phyloP scores from a whole-genome alignment of 2,329 filamentous ascomycete genomes.

The Alternaria novae-zelandiae region DNA sequence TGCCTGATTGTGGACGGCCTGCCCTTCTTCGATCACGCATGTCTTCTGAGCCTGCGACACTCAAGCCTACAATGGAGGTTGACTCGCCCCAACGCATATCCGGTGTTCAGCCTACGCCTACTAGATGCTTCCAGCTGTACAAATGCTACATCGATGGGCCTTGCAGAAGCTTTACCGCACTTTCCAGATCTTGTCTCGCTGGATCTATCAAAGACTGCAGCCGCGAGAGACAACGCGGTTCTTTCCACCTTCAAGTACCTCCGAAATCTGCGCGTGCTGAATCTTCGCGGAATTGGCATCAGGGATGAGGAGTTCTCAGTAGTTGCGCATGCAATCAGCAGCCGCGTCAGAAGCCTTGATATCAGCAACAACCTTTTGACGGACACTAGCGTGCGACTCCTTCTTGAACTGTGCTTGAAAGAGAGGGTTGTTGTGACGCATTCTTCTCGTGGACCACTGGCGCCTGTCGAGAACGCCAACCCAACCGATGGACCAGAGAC shows the following conservation, averaged over 20 bases:
- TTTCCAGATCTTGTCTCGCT: conserved; percentile 64
- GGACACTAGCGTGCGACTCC: conserved; percentile 59
- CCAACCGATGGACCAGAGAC: conserved; percentile 43
- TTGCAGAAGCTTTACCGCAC: conserved; percentile 59
- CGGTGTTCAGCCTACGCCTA: conserved; percentile 58
- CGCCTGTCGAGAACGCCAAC: conserved; percentile 35
- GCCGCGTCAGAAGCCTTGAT: conserved; percentile 62
- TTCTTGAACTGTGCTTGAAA: conserved; percentile 61
- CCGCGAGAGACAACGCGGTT: conserved; percentile 58
- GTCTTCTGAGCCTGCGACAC: conserved; percentile 58
- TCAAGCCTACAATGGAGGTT: conserved; percentile 34
- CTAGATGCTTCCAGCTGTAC: conserved; percentile 63
- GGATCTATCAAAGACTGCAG: conserved; percentile 62
- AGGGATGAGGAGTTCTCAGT: conserved; percentile 60
- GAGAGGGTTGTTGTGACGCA: conserved; percentile 20
- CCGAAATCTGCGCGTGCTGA: conserved; percentile 62
- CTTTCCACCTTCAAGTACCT: conserved; percentile 56
- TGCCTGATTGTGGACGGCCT: conserved; percentile 64
- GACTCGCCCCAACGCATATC: conserved; percentile 34
- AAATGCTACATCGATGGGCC: conserved; percentile 63
- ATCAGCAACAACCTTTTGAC: conserved; percentile 64
- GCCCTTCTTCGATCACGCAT: conserved; percentile 67
- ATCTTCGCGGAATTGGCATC: conserved; percentile 61
- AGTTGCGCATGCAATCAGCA: conserved; percentile 60
- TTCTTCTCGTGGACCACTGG: conserved; percentile 18